Evolutionary conservation across 192 early-diverging fungal genomes (phyloP), one percentile per base, ranked within the genome.

Genomic region (Neocallimastix lanati): DNA sequence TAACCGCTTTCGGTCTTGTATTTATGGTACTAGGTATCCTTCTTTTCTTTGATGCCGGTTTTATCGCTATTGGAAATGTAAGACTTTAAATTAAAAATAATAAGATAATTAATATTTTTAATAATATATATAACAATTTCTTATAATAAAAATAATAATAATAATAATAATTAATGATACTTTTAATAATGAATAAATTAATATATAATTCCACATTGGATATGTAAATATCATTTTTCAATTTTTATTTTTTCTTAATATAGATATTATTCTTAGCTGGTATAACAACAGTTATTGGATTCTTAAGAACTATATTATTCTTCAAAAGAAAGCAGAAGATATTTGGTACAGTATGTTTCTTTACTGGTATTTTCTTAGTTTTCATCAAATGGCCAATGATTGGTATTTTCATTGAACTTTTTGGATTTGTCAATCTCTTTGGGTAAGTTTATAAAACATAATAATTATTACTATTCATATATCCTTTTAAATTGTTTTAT

Each of bases 341-440:
- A 50, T 87, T 91, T 14, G 97, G 97, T 58, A 95, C 96, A 18
- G 82, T 95, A 21, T 93, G 91, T 80, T 98, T 99, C 86, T 91
- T 98, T 82, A 85, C 85, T 29, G 97, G 97, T 14, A 94, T 99
- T 38, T 33, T 93, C 13, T 82, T 99, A 76, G 95, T 99, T 13
- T 93, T 99, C 85, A 76, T 93, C 76, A 93, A 94, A 83, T 95
- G 93, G 92, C 93, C 97, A 29, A 87, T 95, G 29, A 83, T 96
- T 80, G 97, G 97, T 29, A 93, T 99, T 58, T 29, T 91, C 29
- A 87, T 98, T 76, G 97, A 99, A 82, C 83, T 90, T 18, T 94
- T 98, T 89, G 97, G 97, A 13, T 98, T 99, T 83, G 88, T 99
- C 78, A 99, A 99, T 83, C 84, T 99, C 76, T 99, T 99, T 91